These are phyloP conservation scores for Schwanniomyces yamadae DNA, from an alignment of 805 yeast species.

Conservation along the genomic window DNA sequence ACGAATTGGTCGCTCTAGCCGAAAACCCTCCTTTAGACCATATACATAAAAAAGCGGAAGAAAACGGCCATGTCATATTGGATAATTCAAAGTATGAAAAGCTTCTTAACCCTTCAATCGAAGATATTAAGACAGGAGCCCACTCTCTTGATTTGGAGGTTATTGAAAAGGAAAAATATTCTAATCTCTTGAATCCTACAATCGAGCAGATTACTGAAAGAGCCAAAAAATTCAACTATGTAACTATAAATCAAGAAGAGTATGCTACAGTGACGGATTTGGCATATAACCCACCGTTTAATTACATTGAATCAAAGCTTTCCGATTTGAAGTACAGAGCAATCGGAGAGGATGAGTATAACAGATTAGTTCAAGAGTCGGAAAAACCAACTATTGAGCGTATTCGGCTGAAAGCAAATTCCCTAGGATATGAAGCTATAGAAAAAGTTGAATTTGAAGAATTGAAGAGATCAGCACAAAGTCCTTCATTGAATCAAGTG, in stretches of 20 bases:
- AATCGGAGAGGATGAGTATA: constrained; percentile 14
- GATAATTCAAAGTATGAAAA: constrained; percentile 19
- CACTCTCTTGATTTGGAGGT: constrained; percentile 1
- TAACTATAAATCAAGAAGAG: background rate
- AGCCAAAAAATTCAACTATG: background rate
- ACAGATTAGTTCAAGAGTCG: constrained; percentile 10
- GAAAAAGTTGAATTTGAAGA: constrained; percentile 14
- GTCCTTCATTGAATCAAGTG: constrained; percentile 35
- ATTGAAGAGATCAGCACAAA: constrained; percentile 25
- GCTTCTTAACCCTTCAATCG: constrained; percentile 23
- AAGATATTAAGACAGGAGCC: constrained; percentile 10
- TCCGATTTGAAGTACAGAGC: constrained; percentile 9
- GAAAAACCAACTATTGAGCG: constrained; percentile 20
- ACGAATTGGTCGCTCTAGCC: constrained; percentile 26
- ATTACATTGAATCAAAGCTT: constrained; percentile 6
- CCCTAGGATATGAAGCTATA: constrained; percentile 14
- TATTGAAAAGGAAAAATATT: constrained; percentile 16
- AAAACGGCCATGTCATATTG: constrained; percentile 10
- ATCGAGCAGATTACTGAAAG: constrained; percentile 8
- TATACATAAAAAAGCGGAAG: constrained; percentile 19
- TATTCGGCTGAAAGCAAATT: constrained; percentile 12
- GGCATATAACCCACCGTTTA: constrained; percentile 15
- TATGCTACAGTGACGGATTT: constrained; percentile 13
- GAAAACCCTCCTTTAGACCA: constrained; percentile 26
- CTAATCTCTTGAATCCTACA: constrained; percentile 23